Base-by-base conservation (phyloP, 2,329 filamentous ascomycete species). In the Hypoxylon sp. region DNA sequence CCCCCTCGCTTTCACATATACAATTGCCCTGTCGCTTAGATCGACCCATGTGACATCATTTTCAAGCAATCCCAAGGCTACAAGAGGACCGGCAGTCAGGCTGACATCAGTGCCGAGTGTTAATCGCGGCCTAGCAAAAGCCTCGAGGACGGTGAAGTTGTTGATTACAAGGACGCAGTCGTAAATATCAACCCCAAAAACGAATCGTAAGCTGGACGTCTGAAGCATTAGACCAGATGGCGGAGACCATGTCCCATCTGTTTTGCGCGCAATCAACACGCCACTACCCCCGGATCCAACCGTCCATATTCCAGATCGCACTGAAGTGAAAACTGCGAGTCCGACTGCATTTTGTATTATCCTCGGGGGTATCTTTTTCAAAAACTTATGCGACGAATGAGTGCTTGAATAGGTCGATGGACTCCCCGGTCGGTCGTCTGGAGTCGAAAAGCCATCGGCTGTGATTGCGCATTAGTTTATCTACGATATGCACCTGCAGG, bases 121-220 rank as follows among this genome's bases (percentile, higher is more conserved):
- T 61, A 94, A 90, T 59, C 91, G 88, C 2, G 95, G 83, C 64
- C 90, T 91, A 37, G 92, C 94, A 77, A 98, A 97, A 0, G 92
- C 89, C 72, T 97, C 92, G 51, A 98, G 83, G 6, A 94, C 94
- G 63, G 93, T 88, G 50, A 92, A 89, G 49, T 92, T 94, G 82
- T 97, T 98, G 77, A 98, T 95, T 37, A 98, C 92, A 7, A 98
- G 87, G 13, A 98, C 92, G 77, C 95, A 97, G 79, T 98, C 95
- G 83, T 98, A 98, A 33, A 98, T 94, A 78, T 98, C 95, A 44
- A 97, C 92, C 2, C 95, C 95, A 5, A 95, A 91, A 59, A 97
- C 88, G 77, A 98, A 98, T 37, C 94, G 95, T 35, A 98, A 86
- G 0, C 92, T 94, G 0, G 93, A 89, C 0, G 95, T 97, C 78